These are phyloP conservation scores for Dysphania ambrosioides DNA, from an alignment of 148 eudicot genomes.

Conservation along the genomic window DNA sequence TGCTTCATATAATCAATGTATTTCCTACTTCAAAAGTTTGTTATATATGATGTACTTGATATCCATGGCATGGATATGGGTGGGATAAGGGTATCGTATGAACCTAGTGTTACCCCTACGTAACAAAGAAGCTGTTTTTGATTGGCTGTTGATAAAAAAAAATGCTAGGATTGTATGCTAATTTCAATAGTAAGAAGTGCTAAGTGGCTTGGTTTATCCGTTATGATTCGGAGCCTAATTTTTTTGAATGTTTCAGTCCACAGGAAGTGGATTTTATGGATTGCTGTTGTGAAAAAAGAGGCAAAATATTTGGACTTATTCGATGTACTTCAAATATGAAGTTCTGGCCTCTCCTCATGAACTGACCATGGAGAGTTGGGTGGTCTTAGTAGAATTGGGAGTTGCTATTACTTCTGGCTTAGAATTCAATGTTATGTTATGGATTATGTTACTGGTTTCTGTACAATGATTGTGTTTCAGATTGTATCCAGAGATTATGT, in stretches of 20 bases:
- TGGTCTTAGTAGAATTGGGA: neutral
- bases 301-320: neutral
- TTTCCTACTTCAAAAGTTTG: no score
- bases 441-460: neutral
- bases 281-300: neutral
- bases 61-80: neutral
- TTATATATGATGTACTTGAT: no score
- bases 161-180: no score
- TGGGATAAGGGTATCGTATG: neutral
- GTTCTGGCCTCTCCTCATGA: neutral
- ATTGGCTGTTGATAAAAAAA: neutral
- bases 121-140: neutral
- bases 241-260: neutral
- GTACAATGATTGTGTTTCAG: neutral
- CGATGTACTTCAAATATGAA: neutral
- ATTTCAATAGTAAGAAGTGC: no score
- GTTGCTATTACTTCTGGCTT: neutral
- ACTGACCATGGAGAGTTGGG: neutral
- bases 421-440: neutral
- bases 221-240: neutral
- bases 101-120: neutral
- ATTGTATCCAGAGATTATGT: neutral
- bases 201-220: no score
- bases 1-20: no score
- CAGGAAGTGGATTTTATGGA: neutral